Evolutionary conservation across 257 asterid species (phyloP), one percentile per base, ranked within the genome.

Genomic region (Verbena officinalis): DNA sequence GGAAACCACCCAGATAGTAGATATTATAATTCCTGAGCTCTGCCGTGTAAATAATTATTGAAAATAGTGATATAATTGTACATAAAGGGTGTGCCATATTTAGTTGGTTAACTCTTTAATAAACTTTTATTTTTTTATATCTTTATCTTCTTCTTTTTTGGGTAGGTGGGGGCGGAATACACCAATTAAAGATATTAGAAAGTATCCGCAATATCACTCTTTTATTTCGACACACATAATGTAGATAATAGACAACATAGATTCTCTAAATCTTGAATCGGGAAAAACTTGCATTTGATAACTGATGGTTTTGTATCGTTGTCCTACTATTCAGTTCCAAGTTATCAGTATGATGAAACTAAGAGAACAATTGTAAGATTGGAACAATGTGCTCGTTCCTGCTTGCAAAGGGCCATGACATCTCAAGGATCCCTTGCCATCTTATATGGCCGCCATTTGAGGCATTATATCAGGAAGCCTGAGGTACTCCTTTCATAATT

Each of bases 391-490:
- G 85, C 83, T 62, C 89, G 70, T 69, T 83, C 96, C 48, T 78
- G 76, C 79, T 67, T 82, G 75, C 86, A 79, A 63, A 83, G 98
- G 78, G 73, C 74, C 51, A 80, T 94, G 95, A 69, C 91, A 64
- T 77, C 87, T 69, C 78, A 74, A 60, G 90, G 90, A 60, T 90
- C 98, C 62, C 78, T 90, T 65, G 99, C 97, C 39, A 69, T 90
- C 72, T 81, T 94, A 15, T 85, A 80, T 65, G 96, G 99, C 62
- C 96, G 93, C 56, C 93, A 84, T 77, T 70, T 83, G 80, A 84
- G 68, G 83, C 85, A 86, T 74, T 84, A 80, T 84, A 84, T 94
- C 49, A 80, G 68, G 77, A 90, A 94, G 69, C 80, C 87, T 6
- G 89, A 88, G 99, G 99, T 90, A 73, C 33, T 44, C 51, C 67